These are phyloP conservation scores for Omphalotus guepiniiformis DNA, from an alignment of 768 basidiomycete genomes.

Conservation along the genomic window DNA sequence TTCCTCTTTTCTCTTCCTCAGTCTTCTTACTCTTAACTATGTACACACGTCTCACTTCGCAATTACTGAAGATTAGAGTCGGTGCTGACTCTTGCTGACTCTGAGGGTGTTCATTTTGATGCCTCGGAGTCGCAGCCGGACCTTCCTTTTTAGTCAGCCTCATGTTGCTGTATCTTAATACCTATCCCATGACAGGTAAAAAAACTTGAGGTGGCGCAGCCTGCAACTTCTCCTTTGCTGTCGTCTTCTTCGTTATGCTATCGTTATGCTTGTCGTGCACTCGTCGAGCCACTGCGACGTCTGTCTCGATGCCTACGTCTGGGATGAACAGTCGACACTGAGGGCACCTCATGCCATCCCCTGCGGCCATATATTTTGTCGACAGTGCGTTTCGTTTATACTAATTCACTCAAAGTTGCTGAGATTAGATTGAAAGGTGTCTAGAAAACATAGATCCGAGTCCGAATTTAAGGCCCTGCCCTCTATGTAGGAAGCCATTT, in stretches of 20 bases:
- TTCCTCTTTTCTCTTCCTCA: too few relatives aligned
- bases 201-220: neutral
- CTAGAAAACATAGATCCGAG: constrained; percentile 42
- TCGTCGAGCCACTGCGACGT: constrained; percentile 7
- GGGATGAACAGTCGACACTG: constrained; percentile 20
- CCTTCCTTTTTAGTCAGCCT: neutral
- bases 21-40: too few relatives aligned
- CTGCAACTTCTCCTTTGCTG: neutral
- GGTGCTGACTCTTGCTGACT: too few relatives aligned
- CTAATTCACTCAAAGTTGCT: constrained; percentile 9
- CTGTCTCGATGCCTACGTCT: constrained; percentile 3
- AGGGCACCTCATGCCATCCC: constrained; percentile 66
- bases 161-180: neutral
- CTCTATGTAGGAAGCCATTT: constrained; percentile 64
- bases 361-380: constrained; percentile 77
- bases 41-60: too few relatives aligned
- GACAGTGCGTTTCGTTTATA: constrained; percentile 40
- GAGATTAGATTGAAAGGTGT: constrained; percentile 36
- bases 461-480: constrained; percentile 57
- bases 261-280: constrained; percentile 7
- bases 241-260: neutral
- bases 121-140: too few relatives aligned
- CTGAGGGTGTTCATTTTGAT: too few relatives aligned
- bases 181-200: neutral
- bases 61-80: too few relatives aligned